Evolutionary conservation across 2,329 filamentous ascomycete genomes (phyloP).

Genomic region (Clarireedia paspali): DNA sequence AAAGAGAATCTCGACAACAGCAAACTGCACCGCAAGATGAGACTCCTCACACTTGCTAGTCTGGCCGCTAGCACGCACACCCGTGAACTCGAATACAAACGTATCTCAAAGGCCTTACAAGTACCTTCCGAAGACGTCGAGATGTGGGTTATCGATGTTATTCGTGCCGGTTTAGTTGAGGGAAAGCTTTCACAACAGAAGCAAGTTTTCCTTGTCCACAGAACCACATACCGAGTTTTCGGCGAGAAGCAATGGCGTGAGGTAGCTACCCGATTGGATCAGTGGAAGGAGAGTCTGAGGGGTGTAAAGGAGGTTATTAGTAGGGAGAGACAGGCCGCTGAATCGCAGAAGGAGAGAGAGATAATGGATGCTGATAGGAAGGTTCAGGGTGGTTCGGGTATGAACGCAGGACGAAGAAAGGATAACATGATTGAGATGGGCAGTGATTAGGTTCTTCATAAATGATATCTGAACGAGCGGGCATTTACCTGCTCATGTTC

Average conservation of each 20-base stretch:
- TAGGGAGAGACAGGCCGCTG: conserved; percentile 72
- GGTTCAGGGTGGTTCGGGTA: conserved; percentile 28
- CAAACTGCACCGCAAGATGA: conserved; percentile 87
- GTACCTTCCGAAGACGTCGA: conserved; percentile 80
- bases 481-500: background rate
- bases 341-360: conserved; percentile 71
- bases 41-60: conserved; percentile 85
- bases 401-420: conserved; percentile 37
- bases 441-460: conserved; percentile 23
- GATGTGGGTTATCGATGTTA: conserved; percentile 98
- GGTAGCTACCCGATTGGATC: conserved; percentile 81
- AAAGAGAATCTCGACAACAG: conserved; percentile 64
- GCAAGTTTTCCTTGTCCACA: conserved; percentile 89
- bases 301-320: conserved; percentile 72
- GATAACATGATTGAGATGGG: conserved; percentile 31
- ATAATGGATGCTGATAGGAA: conserved; percentile 64
- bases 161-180: conserved; percentile 90
- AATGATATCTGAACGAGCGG: background rate
- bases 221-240: conserved; percentile 93
- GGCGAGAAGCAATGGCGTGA: conserved; percentile 98
- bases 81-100: conserved; percentile 80
- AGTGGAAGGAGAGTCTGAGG: conserved; percentile 78
- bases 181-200: conserved; percentile 92
- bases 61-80: conserved; percentile 76
- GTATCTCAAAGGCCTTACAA: conserved; percentile 78